Percentiles rank a stretch among this genome's conserved stretches.
Evolutionary conservation across 805 yeast genomes (phyloP).

Genomic region (Debaryomyces hansenii): DNA sequence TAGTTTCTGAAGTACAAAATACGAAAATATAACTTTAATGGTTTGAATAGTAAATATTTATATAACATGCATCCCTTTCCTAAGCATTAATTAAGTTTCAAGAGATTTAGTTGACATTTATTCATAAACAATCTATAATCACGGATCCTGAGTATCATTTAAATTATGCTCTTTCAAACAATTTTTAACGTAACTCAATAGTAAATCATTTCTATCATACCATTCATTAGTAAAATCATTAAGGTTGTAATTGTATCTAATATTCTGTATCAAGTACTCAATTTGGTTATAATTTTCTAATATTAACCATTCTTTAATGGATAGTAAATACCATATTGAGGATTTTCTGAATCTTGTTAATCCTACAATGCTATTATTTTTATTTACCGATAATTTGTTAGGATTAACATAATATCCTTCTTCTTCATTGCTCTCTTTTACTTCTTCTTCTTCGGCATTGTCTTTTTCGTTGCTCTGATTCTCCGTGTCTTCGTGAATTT

Average conservation of each 20-base stretch:
- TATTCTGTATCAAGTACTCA: constrained; percentile 23
- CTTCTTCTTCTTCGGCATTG: constrained; percentile 10
- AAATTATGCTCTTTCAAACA: constrained; percentile 1
- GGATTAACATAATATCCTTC: constrained; percentile 38
- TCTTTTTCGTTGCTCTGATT: constrained; percentile 4
- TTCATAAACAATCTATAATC: too few relatives aligned
- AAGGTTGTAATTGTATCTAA: constrained; percentile 20
- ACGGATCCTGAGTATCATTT: not conserved
- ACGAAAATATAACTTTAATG: not conserved
- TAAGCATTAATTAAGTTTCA: too few relatives aligned
- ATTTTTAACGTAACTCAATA: constrained; percentile 24
- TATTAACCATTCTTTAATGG: constrained; percentile 66
- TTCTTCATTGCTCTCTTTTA: constrained; percentile 13
- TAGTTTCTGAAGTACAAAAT: not conserved
- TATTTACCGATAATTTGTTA: constrained; percentile 31
- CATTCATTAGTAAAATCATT: constrained; percentile 21
- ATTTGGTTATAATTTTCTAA: constrained; percentile 29
- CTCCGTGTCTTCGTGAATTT: not conserved
- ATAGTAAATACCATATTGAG: constrained; percentile 71
- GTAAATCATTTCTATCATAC: constrained; percentile 33
- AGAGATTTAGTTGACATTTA: too few relatives aligned
- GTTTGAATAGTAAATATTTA: too few relatives aligned
- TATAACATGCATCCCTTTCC: too few relatives aligned
- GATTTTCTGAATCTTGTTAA: constrained; percentile 69
- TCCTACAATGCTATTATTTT: constrained; percentile 47